Percentiles rank a stretch among this genome's conserved stretches.
Conservation (phyloP, 768 basidiomycete species). For the Kwoniella sp. region DNA sequence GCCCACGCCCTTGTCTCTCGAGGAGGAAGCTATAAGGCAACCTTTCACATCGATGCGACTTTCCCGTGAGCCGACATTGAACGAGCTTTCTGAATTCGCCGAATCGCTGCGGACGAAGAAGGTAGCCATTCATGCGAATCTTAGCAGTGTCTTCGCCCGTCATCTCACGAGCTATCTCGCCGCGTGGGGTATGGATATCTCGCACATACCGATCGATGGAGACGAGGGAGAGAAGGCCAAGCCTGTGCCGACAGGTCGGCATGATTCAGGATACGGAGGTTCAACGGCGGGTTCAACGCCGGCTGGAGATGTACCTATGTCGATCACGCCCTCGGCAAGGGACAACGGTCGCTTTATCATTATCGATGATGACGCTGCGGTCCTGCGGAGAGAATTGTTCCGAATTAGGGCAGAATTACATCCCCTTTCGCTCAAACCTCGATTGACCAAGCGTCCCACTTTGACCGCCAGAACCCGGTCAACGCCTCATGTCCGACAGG, state of each 20-base stretch:
- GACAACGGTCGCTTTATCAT: slow-evolving; percentile 65
- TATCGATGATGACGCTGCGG: slow-evolving; percentile 86
- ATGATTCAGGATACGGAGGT: slow-evolving; percentile 30
- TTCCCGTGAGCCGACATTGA: slow-evolving; percentile 73
- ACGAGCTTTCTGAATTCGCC: slow-evolving; percentile 75
- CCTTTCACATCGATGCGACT: slow-evolving; percentile 62
- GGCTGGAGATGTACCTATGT: slow-evolving; percentile 14
- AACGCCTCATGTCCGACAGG: slow-evolving; percentile 72
- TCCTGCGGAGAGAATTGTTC: slow-evolving; percentile 73
- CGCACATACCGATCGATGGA: slow-evolving; percentile 61
- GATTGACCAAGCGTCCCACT: slow-evolving; percentile 48
- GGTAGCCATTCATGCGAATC: slow-evolving; percentile 79
- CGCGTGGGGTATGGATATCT: slow-evolving; percentile 92
- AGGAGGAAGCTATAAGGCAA: slow-evolving; percentile 60
- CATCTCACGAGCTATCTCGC: slow-evolving; percentile 91
- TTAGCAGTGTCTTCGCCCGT: slow-evolving; percentile 85
- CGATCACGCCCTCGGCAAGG: slow-evolving; percentile 5
- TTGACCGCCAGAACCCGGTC: slow-evolving; percentile 61
- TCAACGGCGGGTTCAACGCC: slow-evolving; percentile 21
- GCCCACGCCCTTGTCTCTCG: slow-evolving; percentile 59
- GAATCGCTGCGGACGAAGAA: slow-evolving; percentile 80
- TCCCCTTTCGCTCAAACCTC: slow-evolving; percentile 39
- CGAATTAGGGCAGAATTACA: slow-evolving; percentile 61
- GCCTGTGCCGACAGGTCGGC: slow-evolving; percentile 4
- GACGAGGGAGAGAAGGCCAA: slow-evolving; percentile 43